These are phyloP conservation scores for Zalaria sp. DNA, from an alignment of 2,329 filamentous ascomycete species.

Conservation along the genomic window DNA sequence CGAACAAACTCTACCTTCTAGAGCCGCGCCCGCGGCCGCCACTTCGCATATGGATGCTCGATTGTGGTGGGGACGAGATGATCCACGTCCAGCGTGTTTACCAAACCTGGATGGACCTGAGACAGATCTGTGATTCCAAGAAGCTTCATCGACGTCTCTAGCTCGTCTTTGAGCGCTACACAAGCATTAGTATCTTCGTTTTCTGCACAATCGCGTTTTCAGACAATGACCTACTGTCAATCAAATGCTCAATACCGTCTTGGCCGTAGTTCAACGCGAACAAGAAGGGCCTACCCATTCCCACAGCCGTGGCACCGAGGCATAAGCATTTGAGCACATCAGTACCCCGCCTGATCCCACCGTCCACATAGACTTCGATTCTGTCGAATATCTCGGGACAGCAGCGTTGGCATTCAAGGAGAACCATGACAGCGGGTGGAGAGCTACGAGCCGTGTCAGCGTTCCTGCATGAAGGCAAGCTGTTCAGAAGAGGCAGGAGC, in stretches of 20 bases:
- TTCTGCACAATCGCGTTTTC: not conserved
- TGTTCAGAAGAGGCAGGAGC: not conserved
- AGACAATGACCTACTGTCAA: not conserved
- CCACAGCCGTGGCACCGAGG: constrained; percentile 48
- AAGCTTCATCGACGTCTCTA: constrained; percentile 50
- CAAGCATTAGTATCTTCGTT: not conserved
- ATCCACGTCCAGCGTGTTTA: constrained; percentile 42
- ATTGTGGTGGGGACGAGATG: constrained; percentile 26
- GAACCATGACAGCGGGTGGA: constrained; percentile 41
- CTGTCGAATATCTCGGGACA: constrained; percentile 45
- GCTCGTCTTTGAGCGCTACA: constrained; percentile 36
- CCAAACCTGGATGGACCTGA: constrained; percentile 45
- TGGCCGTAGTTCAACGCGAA: constrained; percentile 48
- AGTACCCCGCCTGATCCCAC: constrained; percentile 49
- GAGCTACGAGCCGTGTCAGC: constrained; percentile 10
- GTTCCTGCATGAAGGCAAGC: too few relatives aligned
- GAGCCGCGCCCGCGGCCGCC: not conserved
- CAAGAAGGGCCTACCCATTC: constrained; percentile 47
- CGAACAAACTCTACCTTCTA: not conserved
- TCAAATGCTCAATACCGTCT: constrained; percentile 32
- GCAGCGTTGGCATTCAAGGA: constrained; percentile 49
- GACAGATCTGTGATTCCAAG: constrained; percentile 48
- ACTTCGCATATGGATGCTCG: constrained; percentile 6
- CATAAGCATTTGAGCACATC: constrained; percentile 56
- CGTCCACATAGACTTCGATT: constrained; percentile 51